A percentile compares a stretch with the other conserved stretches of the same genome.
phyloP scores from a whole-genome alignment of 75 land plant species.

The Sequoiadendron giganteum region DNA sequence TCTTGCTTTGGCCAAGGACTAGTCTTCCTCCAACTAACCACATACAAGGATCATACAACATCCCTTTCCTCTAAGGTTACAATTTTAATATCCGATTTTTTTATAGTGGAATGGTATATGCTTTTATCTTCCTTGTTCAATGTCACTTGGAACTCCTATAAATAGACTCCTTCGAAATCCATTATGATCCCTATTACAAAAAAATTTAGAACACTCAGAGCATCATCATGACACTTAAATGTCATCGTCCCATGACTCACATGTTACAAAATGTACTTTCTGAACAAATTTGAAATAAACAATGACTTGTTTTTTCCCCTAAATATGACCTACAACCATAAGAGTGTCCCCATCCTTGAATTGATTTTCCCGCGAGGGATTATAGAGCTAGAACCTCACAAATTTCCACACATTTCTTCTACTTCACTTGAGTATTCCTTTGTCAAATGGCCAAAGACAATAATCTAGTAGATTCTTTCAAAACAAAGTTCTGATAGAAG shows the following conservation, averaged over 20 bases:
- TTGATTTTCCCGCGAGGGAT: neutral
- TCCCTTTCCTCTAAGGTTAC: no score
- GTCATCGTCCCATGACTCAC: neutral
- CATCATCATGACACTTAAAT: neutral
- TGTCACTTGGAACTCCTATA: no score
- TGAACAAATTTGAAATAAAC: no score
- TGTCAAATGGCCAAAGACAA: neutral
- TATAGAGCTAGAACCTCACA: neutral
- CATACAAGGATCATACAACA: no score
- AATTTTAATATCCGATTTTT: no score
- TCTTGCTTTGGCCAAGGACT: no score
- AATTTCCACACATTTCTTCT: no score
- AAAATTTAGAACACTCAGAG: no score
- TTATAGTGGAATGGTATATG: no score
- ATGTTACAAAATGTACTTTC: neutral
- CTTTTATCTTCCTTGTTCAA: no score
- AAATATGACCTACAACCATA: neutral
- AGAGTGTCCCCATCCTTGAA: neutral
- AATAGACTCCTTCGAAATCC: no score
- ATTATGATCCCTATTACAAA: neutral
- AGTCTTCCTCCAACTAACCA: no score
- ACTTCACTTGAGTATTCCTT: neutral
- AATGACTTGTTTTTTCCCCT: neutral
- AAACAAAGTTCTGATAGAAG: neutral
- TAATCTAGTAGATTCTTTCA: neutral